Conservation (phyloP, 176 grass and related monocot genomes). For the Dendrocalamus sinicus region DNA sequence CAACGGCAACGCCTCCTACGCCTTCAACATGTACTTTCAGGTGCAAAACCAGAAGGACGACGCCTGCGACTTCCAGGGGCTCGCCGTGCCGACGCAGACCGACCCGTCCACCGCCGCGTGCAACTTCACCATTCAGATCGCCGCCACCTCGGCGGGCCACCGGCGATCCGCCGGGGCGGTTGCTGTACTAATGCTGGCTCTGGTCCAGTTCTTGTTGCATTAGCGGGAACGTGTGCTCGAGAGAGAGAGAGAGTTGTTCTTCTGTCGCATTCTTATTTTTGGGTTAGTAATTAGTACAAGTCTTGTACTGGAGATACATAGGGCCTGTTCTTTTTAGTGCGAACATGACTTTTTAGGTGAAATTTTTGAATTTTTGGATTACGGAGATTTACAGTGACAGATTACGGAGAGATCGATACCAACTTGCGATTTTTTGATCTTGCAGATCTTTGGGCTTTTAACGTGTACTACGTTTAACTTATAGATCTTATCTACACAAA, state of each 20-base stretch:
- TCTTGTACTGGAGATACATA: slow-evolving; percentile 36
- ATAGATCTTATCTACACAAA: no score
- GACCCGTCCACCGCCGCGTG: slow-evolving; percentile 55
- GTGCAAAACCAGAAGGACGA: slow-evolving; percentile 54
- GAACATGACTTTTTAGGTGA: no score
- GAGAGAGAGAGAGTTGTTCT: not conserved
- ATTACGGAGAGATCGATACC: no score
- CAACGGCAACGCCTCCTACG: slow-evolving; percentile 71
- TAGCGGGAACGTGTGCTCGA: not conserved
- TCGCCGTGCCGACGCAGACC: slow-evolving; percentile 45
- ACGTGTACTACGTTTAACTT: no score
- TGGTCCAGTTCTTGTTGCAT: slow-evolving; percentile 28
- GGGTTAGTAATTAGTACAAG: not conserved
- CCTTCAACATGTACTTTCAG: slow-evolving; percentile 72
- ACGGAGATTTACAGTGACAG: no score
- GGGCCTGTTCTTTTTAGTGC: no score
- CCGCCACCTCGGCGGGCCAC: slow-evolving; percentile 35
- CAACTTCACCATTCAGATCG: slow-evolving; percentile 67
- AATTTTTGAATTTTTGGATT: no score
- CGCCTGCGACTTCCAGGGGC: slow-evolving; percentile 56
- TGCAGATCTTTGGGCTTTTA: no score
- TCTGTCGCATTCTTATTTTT: slow-evolving; percentile 4
- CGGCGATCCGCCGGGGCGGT: not conserved
- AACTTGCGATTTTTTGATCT: no score
- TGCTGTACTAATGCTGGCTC: not conserved